A percentile compares a stretch with the other conserved stretches of the same genome.
These are phyloP conservation scores for Mollisia scopiformis DNA, from an alignment of 2,329 filamentous ascomycete species.

Conservation along the genomic window DNA sequence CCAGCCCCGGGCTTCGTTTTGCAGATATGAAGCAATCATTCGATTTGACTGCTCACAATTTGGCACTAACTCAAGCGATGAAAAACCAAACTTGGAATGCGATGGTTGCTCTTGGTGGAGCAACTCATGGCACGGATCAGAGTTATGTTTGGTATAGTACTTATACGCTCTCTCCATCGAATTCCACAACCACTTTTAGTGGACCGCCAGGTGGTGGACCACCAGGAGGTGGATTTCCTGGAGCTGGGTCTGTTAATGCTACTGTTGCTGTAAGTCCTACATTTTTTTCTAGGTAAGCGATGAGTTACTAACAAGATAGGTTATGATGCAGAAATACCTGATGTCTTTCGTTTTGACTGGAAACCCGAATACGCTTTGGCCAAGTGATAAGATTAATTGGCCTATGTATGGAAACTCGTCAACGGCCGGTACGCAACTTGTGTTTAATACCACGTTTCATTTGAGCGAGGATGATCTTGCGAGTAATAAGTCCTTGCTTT, in stretches of 20 bases:
- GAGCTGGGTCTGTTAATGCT: no score
- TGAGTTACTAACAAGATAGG: constrained; percentile 32
- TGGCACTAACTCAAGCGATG: constrained; percentile 39
- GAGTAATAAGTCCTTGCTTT: constrained; percentile 35
- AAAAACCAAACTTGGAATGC: constrained; percentile 43
- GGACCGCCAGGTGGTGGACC: no score
- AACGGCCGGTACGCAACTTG: constrained; percentile 31
- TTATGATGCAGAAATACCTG: constrained; percentile 42
- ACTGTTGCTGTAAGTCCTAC: no score
- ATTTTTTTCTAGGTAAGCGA: no score
- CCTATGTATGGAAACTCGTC: constrained; percentile 34
- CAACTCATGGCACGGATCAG: constrained; percentile 42
- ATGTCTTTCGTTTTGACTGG: constrained; percentile 38
- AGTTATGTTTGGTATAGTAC: constrained; percentile 40
- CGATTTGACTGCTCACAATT: constrained; percentile 39
- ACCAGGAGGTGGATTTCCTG: no score
- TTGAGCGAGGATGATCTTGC: constrained; percentile 37
- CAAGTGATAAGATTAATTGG: constrained; percentile 40
- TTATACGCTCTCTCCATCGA: constrained; percentile 27
- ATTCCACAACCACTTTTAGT: constrained; percentile 17
- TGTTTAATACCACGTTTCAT: constrained; percentile 39
- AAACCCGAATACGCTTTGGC: constrained; percentile 37
- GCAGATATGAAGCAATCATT: constrained; percentile 41
- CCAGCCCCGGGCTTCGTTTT: constrained; percentile 39
- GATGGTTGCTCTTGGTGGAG: constrained; percentile 35